Conservation (phyloP, 257 asterid species). For the Ehretia macrophylla region DNA sequence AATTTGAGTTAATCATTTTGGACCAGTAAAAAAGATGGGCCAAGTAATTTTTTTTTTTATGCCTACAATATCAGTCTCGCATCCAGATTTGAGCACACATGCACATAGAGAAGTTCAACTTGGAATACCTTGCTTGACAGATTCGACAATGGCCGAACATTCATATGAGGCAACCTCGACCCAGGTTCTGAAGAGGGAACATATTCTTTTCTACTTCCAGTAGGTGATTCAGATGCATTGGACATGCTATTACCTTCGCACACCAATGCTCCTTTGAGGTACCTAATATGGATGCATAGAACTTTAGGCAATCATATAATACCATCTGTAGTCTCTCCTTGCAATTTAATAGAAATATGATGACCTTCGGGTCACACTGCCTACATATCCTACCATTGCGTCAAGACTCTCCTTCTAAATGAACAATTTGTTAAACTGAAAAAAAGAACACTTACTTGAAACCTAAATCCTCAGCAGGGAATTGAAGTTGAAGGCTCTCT, state of each 20-base stretch:
- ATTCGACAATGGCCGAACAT: slow-evolving; percentile 39
- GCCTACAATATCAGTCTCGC: no score
- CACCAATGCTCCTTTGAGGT: slow-evolving; percentile 63
- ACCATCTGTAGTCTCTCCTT: no score
- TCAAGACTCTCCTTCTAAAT: neutral
- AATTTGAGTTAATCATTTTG: no score
- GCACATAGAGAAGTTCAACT: neutral
- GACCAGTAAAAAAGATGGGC: no score
- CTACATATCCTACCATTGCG: no score
- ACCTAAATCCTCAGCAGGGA: slow-evolving; percentile 95
- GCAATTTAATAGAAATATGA: no score
- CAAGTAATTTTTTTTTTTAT: no score
- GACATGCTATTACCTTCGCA: slow-evolving; percentile 7
- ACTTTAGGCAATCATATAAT: no score
- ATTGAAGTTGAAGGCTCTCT: slow-evolving; percentile 90
- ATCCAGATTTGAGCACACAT: no score
- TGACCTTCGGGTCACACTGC: no score
- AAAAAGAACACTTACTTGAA: slow-evolving; percentile 52
- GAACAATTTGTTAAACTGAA: slow-evolving; percentile 26
- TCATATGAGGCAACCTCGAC: slow-evolving; percentile 78
- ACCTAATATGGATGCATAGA: slow-evolving; percentile 37
- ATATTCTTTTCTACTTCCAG: slow-evolving; percentile 80
- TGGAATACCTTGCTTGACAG: slow-evolving; percentile 41
- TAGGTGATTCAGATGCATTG: slow-evolving; percentile 42
- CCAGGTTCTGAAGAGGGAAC: slow-evolving; percentile 81